Evolutionary conservation across 257 asterid genomes (phyloP).

Genomic region (Solanum infundibuliforme): DNA sequence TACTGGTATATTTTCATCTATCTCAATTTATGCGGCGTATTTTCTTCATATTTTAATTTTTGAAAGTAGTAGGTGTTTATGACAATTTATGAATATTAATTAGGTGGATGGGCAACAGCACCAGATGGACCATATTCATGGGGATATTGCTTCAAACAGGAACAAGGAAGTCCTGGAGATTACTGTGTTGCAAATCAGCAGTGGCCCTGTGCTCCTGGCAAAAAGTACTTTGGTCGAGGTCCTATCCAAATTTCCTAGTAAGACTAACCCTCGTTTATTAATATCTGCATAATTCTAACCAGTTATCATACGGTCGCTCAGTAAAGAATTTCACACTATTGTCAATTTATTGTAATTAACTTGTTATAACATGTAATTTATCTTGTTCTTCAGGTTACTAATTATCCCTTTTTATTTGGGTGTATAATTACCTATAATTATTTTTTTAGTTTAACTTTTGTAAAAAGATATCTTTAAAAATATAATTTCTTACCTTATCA

Average conservation of each 20-base stretch:
- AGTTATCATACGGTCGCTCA: no score
- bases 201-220: constrained; percentile 16
- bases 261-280: not conserved
- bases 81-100: not conserved
- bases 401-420: no score
- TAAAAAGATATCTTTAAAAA: no score
- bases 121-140: constrained; percentile 25
- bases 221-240: constrained; percentile 12
- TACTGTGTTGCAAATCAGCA: constrained; percentile 2
- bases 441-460: no score
- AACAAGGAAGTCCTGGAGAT: constrained; percentile 7
- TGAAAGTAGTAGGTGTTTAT: not conserved
- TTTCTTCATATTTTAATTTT: no score
- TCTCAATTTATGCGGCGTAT: not conserved
- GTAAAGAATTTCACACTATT: no score
- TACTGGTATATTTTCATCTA: not conserved
- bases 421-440: no score
- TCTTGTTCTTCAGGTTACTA: no score
- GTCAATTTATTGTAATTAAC: no score
- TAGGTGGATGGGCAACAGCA: constrained; percentile 21
- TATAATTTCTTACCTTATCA: not conserved
- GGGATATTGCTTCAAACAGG: constrained; percentile 24
- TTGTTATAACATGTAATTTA: no score
- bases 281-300: not conserved
- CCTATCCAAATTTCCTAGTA: constrained; percentile 20